phyloP scores from a whole-genome alignment of 2,329 filamentous ascomycete genomes.

The Chlorencoelia australis region DNA sequence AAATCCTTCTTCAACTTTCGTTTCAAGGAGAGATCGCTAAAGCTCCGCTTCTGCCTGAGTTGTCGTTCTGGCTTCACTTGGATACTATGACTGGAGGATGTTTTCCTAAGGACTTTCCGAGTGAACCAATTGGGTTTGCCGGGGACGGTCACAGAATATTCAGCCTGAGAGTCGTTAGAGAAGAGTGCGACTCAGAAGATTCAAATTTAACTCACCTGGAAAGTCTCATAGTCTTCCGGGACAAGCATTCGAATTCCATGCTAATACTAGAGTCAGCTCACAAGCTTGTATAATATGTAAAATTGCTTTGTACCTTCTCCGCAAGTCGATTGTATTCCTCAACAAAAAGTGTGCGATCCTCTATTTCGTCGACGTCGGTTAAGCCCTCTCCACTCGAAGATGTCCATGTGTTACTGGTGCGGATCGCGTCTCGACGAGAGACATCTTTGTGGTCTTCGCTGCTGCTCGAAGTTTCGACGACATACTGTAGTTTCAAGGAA shows the following conservation, averaged over 20 bases:
- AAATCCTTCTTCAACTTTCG: conserved; percentile 36
- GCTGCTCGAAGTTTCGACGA: conserved; percentile 1
- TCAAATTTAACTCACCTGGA: conserved; percentile 11
- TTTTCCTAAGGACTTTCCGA: conserved; percentile 29
- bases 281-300: background rate
- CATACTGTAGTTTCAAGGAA: conserved; percentile 9
- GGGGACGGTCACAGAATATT: conserved; percentile 8
- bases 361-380: conserved; percentile 39
- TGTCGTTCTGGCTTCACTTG: conserved; percentile 21
- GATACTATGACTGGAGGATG: conserved; percentile 27
- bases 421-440: background rate
- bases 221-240: conserved; percentile 16
- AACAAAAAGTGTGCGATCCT: conserved; percentile 39
- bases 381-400: conserved; percentile 41
- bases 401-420: conserved; percentile 45
- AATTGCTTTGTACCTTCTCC: conserved; percentile 36
- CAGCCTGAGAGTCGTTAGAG: background rate
- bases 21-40: conserved; percentile 44
- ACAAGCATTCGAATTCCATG: conserved; percentile 36
- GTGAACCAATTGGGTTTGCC: conserved; percentile 31
- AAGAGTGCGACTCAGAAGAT: background rate
- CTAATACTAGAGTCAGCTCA: conserved; percentile 27
- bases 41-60: conserved; percentile 39
- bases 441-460: background rate
- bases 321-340: conserved; percentile 52